phyloP scores from a whole-genome alignment of 371 early-diverging fungal genomes.

The Smittium culicis region DNA sequence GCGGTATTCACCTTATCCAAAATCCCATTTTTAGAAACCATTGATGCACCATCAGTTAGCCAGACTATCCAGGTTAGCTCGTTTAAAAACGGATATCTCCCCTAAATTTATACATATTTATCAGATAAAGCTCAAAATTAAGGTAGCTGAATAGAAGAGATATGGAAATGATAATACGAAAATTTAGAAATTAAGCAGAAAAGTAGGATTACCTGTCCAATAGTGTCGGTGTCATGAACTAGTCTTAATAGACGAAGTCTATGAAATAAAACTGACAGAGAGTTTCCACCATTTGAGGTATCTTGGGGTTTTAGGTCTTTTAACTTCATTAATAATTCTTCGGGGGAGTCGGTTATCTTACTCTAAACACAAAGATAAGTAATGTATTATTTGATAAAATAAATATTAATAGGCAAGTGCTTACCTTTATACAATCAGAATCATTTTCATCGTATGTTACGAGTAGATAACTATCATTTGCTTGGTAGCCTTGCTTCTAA shows the following conservation, averaged over 20 bases:
- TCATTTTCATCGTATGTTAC: conserved; percentile 40
- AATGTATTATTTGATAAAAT: neutral
- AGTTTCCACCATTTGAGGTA: conserved; percentile 40
- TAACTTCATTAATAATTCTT: conserved; percentile 37
- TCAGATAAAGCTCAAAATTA: neutral
- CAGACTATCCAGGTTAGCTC: conserved; percentile 51
- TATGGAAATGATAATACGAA: neutral
- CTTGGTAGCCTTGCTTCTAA: conserved; percentile 29
- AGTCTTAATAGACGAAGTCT: conserved; percentile 41
- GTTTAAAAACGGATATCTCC: conserved; percentile 41
- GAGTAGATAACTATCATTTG: conserved; percentile 48
- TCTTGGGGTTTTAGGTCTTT: conserved; percentile 41
- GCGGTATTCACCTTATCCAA: conserved; percentile 24
- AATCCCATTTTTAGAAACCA: conserved; percentile 26
- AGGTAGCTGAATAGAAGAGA: no score
- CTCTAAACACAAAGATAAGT: neutral
- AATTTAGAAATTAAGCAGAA: neutral
- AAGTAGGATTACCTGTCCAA: conserved; percentile 37
- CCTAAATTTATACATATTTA: conserved; percentile 22
- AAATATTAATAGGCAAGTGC: neutral
- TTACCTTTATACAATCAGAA: conserved; percentile 30
- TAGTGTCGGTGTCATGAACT: conserved; percentile 39
- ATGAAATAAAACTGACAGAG: conserved; percentile 45
- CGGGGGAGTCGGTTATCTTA: conserved; percentile 27
- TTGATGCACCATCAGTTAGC: conserved; percentile 51